These are phyloP conservation scores for Phytophthora ramorum DNA, from an alignment of 352 stramenopile species.

Conservation along the genomic window DNA sequence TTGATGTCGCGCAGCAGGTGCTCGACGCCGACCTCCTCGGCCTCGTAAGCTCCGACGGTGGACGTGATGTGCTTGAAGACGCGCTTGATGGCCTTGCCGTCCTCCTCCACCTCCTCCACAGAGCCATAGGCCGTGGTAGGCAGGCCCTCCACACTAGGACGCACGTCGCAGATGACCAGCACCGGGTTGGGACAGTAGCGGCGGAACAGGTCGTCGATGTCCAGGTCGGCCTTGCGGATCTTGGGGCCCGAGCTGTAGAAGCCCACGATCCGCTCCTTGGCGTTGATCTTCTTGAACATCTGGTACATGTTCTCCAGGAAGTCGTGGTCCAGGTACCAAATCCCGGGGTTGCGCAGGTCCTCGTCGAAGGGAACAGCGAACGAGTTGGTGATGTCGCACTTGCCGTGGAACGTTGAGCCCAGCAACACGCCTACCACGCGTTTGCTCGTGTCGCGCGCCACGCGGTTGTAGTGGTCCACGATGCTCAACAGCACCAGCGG, in stretches of 20 bases:
- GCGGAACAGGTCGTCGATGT: slow-evolving; percentile 96
- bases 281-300: slow-evolving; percentile 96
- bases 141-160: slow-evolving; percentile 94
- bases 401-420: slow-evolving; percentile 94
- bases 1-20: slow-evolving; percentile 99
- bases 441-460: slow-evolving; percentile 98
- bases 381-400: slow-evolving; percentile 94
- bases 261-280: slow-evolving; percentile 98
- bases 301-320: slow-evolving; percentile 98
- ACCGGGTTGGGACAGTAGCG: slow-evolving; percentile 96
- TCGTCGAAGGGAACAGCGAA: slow-evolving; percentile 99
- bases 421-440: slow-evolving; percentile 98
- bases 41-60: slow-evolving; percentile 95
- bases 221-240: slow-evolving; percentile 94
- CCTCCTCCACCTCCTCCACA: slow-evolving; percentile 96
- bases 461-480: slow-evolving; percentile 99
- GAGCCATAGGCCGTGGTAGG: slow-evolving; percentile 98
- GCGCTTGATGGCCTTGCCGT: slow-evolving; percentile 96
- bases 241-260: slow-evolving; percentile 99
- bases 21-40: slow-evolving; percentile 97
- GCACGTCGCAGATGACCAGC: slow-evolving; percentile 99
- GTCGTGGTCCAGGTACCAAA: slow-evolving; percentile 99
- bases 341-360: slow-evolving; percentile 95
- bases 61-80: slow-evolving; percentile 99
- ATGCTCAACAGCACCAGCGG: slow-evolving; percentile 98